A percentile compares a stretch with the other conserved stretches of the same genome.
These are phyloP conservation scores for Ambrosiella beaveri DNA, from an alignment of 2,329 filamentous ascomycete genomes.

Conservation along the genomic window DNA sequence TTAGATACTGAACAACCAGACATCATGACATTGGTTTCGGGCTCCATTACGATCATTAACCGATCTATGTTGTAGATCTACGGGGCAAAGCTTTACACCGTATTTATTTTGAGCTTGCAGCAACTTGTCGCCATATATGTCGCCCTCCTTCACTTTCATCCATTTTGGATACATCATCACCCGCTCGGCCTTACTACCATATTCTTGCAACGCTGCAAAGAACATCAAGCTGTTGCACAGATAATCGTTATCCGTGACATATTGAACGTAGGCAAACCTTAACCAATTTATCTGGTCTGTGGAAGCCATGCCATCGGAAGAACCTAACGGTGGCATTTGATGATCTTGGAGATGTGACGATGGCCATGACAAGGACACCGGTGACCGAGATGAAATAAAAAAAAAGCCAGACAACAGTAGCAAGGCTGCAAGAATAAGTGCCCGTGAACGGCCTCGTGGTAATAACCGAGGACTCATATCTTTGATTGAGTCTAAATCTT, in stretches of 20 bases:
- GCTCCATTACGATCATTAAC: conserved; percentile 19
- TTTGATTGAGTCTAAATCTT: too few species aligned
- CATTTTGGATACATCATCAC: conserved; percentile 26
- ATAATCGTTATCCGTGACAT: conserved; percentile 26
- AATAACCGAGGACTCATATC: too few species aligned
- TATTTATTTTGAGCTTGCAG: conserved; percentile 24
- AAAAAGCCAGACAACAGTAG: too few species aligned
- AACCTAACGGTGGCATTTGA: too few species aligned
- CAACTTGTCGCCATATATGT: conserved; percentile 18
- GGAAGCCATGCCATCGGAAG: neutral
- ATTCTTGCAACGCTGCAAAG: conserved; percentile 24
- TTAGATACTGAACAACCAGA: neutral
- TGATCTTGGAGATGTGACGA: too few species aligned
- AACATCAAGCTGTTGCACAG: conserved; percentile 31
- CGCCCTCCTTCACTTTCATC: conserved; percentile 19
- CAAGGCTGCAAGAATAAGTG: too few species aligned
- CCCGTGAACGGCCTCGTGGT: too few species aligned
- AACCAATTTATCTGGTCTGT: conserved; percentile 19
- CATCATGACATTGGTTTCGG: neutral
- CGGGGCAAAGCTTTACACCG: conserved; percentile 23
- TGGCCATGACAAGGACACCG: too few species aligned
- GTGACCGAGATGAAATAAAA: too few species aligned
- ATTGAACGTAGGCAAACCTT: conserved; percentile 27
- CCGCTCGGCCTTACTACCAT: conserved; percentile 24
- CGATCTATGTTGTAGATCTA: conserved; percentile 22